phyloP scores from a whole-genome alignment of 73 alveolate genomes.

The Tetrahymena borealis region DNA sequence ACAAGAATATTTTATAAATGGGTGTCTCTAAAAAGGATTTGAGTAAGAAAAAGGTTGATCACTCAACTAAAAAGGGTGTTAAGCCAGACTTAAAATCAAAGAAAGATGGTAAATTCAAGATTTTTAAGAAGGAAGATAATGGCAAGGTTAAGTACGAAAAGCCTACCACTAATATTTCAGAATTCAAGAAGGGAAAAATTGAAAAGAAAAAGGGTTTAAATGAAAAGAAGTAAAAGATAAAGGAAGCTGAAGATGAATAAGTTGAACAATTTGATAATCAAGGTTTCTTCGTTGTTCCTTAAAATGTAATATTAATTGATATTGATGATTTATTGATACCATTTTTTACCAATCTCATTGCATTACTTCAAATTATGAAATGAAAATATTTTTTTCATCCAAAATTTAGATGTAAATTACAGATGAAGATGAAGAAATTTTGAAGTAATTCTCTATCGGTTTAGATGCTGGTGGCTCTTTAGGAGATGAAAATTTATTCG shows the following conservation, averaged over 20 bases:
- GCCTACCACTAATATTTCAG: not conserved
- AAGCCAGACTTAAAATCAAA: not conserved
- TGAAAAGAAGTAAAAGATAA: not conserved
- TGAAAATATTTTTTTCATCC: not conserved
- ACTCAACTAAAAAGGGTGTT: not conserved
- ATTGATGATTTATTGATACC: too few species aligned
- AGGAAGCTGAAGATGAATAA: not conserved
- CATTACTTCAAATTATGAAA: not conserved
- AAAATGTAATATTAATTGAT: not conserved
- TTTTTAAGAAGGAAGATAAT: not conserved
- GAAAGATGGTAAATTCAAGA: not conserved
- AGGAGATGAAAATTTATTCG: not conserved
- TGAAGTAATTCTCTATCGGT: not conserved
- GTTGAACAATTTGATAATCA: not conserved
- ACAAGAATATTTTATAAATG: not conserved
- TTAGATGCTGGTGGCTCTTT: not conserved
- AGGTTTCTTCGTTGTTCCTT: not conserved
- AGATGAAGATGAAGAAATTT: conserved; percentile 40
- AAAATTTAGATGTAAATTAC: not conserved
- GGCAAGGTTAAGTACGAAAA: not conserved
- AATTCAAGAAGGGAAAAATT: not conserved
- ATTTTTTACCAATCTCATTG: not conserved
- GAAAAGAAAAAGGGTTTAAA: not conserved
- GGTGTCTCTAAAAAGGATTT: not conserved
- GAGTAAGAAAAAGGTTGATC: not conserved